Percentiles rank a stretch among this genome's conserved stretches.
phyloP scores from a whole-genome alignment of 345 rosid genomes.

The Hibiscus mutabilis region DNA sequence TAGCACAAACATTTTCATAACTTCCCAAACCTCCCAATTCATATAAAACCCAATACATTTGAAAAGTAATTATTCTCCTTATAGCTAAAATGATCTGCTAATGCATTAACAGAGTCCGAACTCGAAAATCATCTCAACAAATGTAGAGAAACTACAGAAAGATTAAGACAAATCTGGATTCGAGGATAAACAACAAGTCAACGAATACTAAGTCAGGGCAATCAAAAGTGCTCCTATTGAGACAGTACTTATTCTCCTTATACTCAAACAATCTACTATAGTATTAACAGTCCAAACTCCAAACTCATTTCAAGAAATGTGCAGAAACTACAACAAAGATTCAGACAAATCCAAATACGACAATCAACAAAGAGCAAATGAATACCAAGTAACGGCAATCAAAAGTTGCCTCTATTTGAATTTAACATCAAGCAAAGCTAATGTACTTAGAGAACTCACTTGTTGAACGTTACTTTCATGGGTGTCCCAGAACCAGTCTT shows the following conservation, averaged over 20 bases:
- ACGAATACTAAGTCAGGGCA: background rate
- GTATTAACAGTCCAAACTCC: background rate
- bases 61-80: background rate
- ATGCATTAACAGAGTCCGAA: background rate
- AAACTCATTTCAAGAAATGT: background rate
- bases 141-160: background rate
- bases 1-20: too few species aligned
- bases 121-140: background rate
- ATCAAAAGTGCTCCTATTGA: background rate
- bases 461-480: conserved; percentile 72
- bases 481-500: conserved; percentile 78
- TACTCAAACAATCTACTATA: background rate
- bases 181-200: background rate
- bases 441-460: conserved; percentile 37
- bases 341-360: background rate
- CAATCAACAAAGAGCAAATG: background rate
- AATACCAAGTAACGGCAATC: background rate
- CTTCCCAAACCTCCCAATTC: too few species aligned
- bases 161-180: background rate
- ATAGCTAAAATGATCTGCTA: background rate
- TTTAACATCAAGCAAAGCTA: background rate
- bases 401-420: background rate
- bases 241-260: background rate
- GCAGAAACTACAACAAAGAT: background rate
- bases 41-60: too few species aligned